phyloP scores from a whole-genome alignment of 177 flowering plant species.

The Vitis hybrid region DNA sequence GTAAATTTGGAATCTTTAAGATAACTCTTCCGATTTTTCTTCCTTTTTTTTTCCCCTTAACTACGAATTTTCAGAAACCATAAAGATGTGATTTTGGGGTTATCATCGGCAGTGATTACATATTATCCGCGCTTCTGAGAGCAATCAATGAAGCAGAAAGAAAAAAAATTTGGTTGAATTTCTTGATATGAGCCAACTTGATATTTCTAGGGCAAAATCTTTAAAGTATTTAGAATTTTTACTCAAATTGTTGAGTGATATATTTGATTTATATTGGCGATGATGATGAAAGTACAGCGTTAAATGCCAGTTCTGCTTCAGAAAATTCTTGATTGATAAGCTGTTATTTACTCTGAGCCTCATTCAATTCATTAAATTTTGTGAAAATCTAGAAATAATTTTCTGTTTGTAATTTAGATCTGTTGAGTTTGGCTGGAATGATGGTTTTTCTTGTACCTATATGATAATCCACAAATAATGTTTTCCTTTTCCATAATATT shows the following conservation, averaged over 20 bases:
- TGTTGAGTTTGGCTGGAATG: background rate
- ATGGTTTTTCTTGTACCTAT: background rate
- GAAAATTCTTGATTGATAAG: slow-evolving; percentile 87
- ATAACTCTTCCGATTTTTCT: no score
- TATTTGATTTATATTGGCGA: slow-evolving; percentile 26
- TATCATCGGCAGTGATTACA: slow-evolving; percentile 63
- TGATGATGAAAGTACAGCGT: slow-evolving; percentile 69
- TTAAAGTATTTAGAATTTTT: background rate
- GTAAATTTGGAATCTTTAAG: no score
- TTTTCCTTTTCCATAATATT: no score
- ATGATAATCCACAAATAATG: no score
- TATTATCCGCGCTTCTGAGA: slow-evolving; percentile 94
- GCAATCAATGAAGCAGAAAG: slow-evolving; percentile 54
- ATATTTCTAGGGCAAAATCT: background rate
- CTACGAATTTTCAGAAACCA: no score
- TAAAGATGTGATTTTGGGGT: no score
- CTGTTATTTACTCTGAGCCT: slow-evolving; percentile 68
- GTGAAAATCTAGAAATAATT: background rate
- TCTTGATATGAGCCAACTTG: slow-evolving; percentile 78
- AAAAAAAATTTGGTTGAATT: slow-evolving; percentile 74
- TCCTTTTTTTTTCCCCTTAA: no score
- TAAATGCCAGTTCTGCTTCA: slow-evolving; percentile 97
- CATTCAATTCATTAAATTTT: background rate
- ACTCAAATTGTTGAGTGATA: background rate
- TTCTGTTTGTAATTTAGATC: background rate